phyloP scores from a whole-genome alignment of 164 flowering plant species.

The Magnolia kwangsiensis region DNA sequence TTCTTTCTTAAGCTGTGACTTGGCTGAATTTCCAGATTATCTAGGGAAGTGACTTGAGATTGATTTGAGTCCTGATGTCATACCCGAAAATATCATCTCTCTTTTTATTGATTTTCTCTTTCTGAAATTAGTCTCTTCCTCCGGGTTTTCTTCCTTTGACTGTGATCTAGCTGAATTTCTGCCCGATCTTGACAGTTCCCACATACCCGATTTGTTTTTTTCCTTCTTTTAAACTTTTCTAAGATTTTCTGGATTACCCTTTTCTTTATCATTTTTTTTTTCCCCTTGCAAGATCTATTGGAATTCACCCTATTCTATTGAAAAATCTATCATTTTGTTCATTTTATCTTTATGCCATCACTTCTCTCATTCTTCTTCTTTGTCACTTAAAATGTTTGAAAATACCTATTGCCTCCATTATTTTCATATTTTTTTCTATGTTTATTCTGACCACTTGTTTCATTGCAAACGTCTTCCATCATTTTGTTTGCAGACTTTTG shows the following conservation, averaged over 20 bases:
- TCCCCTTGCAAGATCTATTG: too few species aligned
- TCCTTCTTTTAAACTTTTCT: too few species aligned
- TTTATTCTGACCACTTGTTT: not conserved
- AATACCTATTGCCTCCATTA: not conserved
- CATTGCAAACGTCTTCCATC: not conserved
- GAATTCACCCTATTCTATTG: not conserved
- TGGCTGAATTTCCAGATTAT: not conserved
- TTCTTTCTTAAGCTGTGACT: not conserved
- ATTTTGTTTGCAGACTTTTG: conserved; percentile 51
- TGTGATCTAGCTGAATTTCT: not conserved
- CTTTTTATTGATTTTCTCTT: not conserved
- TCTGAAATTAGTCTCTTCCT: not conserved
- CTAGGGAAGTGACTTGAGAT: not conserved
- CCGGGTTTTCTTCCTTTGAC: not conserved
- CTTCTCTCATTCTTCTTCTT: not conserved
- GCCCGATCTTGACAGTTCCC: not conserved
- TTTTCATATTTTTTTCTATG: not conserved
- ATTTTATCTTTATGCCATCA: not conserved
- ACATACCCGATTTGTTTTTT: not conserved
- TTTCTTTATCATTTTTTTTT: too few species aligned
- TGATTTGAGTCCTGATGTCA: not conserved
- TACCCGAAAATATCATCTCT: not conserved
- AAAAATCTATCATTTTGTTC: not conserved
- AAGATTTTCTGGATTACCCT: too few species aligned
- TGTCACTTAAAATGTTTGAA: too few species aligned